phyloP scores from a whole-genome alignment of 1,284 basidiomycete species.

The Phlebopus sp. region DNA sequence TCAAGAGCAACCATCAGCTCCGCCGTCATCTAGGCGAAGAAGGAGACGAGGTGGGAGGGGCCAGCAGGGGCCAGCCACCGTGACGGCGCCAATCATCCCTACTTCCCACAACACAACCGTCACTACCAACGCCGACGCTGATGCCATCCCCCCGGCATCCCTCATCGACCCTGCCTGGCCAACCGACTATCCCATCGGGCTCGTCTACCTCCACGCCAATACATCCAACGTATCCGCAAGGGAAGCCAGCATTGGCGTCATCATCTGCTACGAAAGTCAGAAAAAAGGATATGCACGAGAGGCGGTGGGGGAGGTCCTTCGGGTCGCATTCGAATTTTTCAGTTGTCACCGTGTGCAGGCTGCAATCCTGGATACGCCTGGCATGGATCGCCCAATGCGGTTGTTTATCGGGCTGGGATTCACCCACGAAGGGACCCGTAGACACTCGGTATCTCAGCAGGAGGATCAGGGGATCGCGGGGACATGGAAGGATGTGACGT shows the following conservation, averaged over 20 bases:
- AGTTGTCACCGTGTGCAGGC: slow-evolving; percentile 57
- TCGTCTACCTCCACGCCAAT: slow-evolving; percentile 44
- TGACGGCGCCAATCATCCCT: background rate
- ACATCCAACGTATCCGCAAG: slow-evolving; percentile 29
- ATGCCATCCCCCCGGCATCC: background rate
- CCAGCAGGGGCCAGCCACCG: background rate
- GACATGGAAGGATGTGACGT: slow-evolving; percentile 56
- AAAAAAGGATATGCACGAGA: slow-evolving; percentile 43
- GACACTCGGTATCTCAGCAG: slow-evolving; percentile 46
- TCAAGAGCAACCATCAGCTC: background rate
- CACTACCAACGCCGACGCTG: background rate
- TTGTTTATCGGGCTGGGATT: slow-evolving; percentile 52
- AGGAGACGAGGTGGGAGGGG: background rate
- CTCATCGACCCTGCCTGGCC: background rate
- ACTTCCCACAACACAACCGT: background rate
- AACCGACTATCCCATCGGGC: slow-evolving; percentile 31
- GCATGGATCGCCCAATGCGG: slow-evolving; percentile 39
- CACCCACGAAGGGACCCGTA: slow-evolving; percentile 55
- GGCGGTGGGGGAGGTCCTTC: slow-evolving; percentile 43
- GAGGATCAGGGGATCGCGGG: slow-evolving; percentile 33
- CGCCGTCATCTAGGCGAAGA: background rate
- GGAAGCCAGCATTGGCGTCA: slow-evolving; percentile 53
- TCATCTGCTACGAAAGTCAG: slow-evolving; percentile 37
- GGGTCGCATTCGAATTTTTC: slow-evolving; percentile 46
- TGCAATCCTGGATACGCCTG: slow-evolving; percentile 40